Percentiles rank a stretch among this genome's conserved stretches.
These are phyloP conservation scores for Euryodendron excelsum DNA, from an alignment of 148 eudicot genomes.

Conservation along the genomic window DNA sequence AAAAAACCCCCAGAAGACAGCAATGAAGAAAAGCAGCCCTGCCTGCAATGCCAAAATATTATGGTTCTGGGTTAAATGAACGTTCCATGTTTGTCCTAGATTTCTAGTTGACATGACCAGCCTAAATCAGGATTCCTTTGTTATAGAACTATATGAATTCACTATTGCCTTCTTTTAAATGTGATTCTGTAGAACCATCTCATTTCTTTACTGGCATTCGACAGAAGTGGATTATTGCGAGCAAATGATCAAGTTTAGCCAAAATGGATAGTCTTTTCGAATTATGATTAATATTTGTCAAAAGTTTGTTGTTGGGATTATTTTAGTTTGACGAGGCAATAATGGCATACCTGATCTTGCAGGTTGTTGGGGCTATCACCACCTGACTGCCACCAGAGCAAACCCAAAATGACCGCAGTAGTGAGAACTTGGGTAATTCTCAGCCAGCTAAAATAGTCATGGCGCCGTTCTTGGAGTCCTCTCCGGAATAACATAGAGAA, in stretches of 20 bases:
- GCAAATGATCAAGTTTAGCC: background rate
- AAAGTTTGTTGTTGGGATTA: background rate
- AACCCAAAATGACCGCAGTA: slow-evolving; percentile 82
- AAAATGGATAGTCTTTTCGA: background rate
- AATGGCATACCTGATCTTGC: slow-evolving; percentile 68
- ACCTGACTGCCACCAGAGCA: slow-evolving; percentile 96
- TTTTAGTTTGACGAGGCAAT: background rate
- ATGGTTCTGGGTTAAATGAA: background rate
- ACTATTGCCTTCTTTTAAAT: background rate
- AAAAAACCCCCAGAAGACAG: slow-evolving; percentile 73
- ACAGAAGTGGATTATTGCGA: background rate
- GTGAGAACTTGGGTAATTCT: slow-evolving; percentile 82
- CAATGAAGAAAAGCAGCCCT: slow-evolving; percentile 62
- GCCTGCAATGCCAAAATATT: slow-evolving; percentile 33
- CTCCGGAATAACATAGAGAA: slow-evolving; percentile 64
- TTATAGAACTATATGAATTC: background rate
- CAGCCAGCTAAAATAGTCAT: slow-evolving; percentile 96
- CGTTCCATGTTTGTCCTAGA: too few relatives aligned
- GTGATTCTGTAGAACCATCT: background rate
- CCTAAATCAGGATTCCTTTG: background rate
- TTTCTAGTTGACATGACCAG: too few relatives aligned
- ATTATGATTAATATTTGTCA: background rate
- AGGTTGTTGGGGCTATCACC: slow-evolving; percentile 47
- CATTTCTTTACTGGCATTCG: background rate
- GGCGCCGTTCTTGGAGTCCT: slow-evolving; percentile 87